phyloP scores from a whole-genome alignment of 202 grass and related monocot genomes.

The Panicum hallii region DNA sequence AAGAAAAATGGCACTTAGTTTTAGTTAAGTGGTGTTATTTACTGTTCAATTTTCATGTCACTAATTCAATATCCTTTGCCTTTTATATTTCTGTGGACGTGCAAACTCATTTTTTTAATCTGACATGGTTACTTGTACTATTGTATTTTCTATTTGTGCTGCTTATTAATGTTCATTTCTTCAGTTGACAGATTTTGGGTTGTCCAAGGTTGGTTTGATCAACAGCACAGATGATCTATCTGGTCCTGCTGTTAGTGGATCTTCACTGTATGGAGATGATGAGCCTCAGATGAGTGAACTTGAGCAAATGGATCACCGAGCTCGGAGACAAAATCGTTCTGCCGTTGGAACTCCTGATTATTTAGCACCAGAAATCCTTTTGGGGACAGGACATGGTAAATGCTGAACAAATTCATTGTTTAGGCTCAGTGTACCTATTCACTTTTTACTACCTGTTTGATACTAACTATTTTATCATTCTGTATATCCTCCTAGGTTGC shows the following conservation, averaged over 20 bases:
- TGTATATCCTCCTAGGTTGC: slow-evolving; percentile 68
- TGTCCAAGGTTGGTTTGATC: slow-evolving; percentile 99
- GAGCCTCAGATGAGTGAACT: slow-evolving; percentile 82
- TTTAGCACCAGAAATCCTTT: slow-evolving; percentile 98
- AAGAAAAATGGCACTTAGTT: neutral
- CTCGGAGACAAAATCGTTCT: slow-evolving; percentile 85
- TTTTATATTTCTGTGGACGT: neutral
- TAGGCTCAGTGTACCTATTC: slow-evolving; percentile 3
- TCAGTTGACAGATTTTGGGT: slow-evolving; percentile 99
- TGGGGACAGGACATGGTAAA: slow-evolving; percentile 98
- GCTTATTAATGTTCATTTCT: slow-evolving; percentile 52
- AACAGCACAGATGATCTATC: slow-evolving; percentile 99
- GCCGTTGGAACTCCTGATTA: slow-evolving; percentile 99
- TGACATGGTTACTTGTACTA: slow-evolving; percentile 35
- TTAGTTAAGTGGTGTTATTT: neutral
- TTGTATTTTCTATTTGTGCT: slow-evolving; percentile 19
- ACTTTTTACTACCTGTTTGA: slow-evolving; percentile 18
- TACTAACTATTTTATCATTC: slow-evolving; percentile 29
- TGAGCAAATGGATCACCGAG: slow-evolving; percentile 82
- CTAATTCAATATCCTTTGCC: slow-evolving; percentile 26
- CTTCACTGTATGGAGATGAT: slow-evolving; percentile 95
- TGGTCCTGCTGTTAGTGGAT: slow-evolving; percentile 83
- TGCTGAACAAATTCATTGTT: slow-evolving; percentile 26
- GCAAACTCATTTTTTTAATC: slow-evolving; percentile 13
- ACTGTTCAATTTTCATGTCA: slow-evolving; percentile 3